A percentile compares a stretch with the other conserved stretches of the same genome.
These are phyloP conservation scores for Coemansia sp. DNA, from an alignment of 192 early-diverging fungal species.

Conservation along the genomic window DNA sequence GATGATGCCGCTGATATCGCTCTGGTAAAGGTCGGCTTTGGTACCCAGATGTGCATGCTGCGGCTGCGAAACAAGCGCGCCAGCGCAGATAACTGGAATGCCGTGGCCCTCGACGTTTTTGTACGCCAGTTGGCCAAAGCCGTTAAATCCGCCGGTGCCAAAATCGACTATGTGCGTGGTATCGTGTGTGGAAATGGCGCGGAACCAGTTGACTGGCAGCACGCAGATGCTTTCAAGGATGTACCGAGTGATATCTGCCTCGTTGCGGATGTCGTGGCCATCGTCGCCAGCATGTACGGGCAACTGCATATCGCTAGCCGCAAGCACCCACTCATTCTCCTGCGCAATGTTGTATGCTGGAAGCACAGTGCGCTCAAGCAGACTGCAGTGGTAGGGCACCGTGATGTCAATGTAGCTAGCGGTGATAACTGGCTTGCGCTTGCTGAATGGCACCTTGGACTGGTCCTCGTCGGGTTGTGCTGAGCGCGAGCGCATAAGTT, in stretches of 20 bases:
- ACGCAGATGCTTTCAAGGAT: conserved; percentile 66
- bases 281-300: conserved; percentile 76
- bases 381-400: conserved; percentile 65
- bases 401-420: conserved; percentile 78
- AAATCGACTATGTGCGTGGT: conserved; percentile 84
- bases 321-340: conserved; percentile 57
- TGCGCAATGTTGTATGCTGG: conserved; percentile 63
- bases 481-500: neutral
- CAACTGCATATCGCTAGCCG: conserved; percentile 61
- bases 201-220: conserved; percentile 58
- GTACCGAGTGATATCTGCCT: conserved; percentile 57
- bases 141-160: conserved; percentile 78
- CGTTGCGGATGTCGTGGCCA: conserved; percentile 66
- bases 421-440: conserved; percentile 75
- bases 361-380: conserved; percentile 50
- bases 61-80: conserved; percentile 18
- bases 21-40: conserved; percentile 72
- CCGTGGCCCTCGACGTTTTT: conserved; percentile 85
- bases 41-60: conserved; percentile 68
- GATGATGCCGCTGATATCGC: conserved; percentile 67
- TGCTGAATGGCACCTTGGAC: conserved; percentile 66
- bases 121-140: conserved; percentile 80
- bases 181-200: conserved; percentile 51
- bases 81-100: conserved; percentile 43
- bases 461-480: conserved; percentile 41